phyloP scores from a whole-genome alignment of 345 rosid species.

The Populus davidiana region DNA sequence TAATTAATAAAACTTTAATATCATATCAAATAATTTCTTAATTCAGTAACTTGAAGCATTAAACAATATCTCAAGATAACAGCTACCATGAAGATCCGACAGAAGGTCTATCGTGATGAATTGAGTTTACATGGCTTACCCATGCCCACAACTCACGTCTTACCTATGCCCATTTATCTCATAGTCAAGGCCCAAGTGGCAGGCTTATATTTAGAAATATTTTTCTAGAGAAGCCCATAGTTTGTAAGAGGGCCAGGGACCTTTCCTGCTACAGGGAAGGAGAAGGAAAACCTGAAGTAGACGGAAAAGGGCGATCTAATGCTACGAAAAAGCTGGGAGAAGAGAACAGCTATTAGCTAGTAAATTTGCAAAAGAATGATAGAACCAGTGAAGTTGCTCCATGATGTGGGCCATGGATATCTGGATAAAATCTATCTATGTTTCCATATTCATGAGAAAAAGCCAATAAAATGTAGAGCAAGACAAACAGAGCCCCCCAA shows the following conservation, averaged over 20 bases:
- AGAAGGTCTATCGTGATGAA: no score
- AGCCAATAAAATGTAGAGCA: slow-evolving; percentile 19
- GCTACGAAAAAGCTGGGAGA: background rate
- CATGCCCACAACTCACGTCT: no score
- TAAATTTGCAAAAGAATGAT: background rate
- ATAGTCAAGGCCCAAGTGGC: background rate
- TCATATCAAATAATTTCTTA: no score
- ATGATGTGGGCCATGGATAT: slow-evolving; percentile 24
- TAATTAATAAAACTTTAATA: no score
- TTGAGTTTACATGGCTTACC: background rate
- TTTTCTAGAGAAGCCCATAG: background rate
- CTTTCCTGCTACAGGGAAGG: background rate
- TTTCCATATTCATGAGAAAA: slow-evolving; percentile 10
- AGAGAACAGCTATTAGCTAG: background rate
- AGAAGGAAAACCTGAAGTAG: background rate
- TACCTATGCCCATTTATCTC: background rate
- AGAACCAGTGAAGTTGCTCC: background rate
- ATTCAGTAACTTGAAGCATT: no score
- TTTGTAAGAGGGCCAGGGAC: background rate
- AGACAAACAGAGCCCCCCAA: slow-evolving; percentile 25
- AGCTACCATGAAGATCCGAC: background rate
- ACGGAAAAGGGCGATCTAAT: background rate
- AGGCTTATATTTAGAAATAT: background rate
- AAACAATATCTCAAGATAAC: no score
- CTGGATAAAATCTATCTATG: slow-evolving; percentile 21